Conservation (phyloP, 495 filamentous ascomycete species). For the Podospora conica region DNA sequence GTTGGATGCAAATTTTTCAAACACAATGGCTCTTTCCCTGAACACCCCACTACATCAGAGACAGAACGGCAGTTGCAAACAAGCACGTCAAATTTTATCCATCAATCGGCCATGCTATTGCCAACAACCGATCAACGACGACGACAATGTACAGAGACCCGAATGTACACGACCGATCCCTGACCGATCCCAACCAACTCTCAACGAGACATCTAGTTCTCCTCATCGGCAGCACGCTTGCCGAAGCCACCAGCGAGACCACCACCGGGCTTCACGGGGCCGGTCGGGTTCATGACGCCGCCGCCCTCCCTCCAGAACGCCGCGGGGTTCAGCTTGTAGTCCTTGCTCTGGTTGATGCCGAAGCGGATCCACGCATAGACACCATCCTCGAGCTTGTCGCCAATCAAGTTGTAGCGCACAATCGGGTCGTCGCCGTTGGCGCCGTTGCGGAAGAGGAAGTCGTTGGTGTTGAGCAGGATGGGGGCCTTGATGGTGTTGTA, state of each 20-base stretch:
- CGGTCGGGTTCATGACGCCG: slow-evolving; percentile 32
- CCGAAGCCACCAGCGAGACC: slow-evolving; percentile 14
- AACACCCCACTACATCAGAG: not conserved
- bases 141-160: not conserved
- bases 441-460: slow-evolving; percentile 44
- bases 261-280: slow-evolving; percentile 23
- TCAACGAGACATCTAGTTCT: not conserved
- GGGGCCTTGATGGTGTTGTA: slow-evolving; percentile 51
- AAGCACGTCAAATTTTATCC: not conserved
- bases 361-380: slow-evolving; percentile 52
- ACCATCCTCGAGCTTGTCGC: slow-evolving; percentile 48
- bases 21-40: not conserved
- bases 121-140: not conserved
- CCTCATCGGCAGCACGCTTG: not conserved
- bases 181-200: not conserved
- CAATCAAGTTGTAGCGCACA: slow-evolving; percentile 49
- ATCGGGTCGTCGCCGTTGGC: slow-evolving; percentile 52
- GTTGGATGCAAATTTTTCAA: not conserved
- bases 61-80: not conserved
- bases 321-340: slow-evolving; percentile 23
- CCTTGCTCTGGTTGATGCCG: slow-evolving; percentile 42
- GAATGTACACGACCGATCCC: not conserved
- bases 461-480: slow-evolving; percentile 47
- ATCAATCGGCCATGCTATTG: not conserved
- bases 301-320: slow-evolving; percentile 25